A percentile compares a stretch with the other conserved stretches of the same genome.
Evolutionary conservation across 2,329 filamentous ascomycete species (phyloP).

Genomic region (Aspergillus fischeri): DNA sequence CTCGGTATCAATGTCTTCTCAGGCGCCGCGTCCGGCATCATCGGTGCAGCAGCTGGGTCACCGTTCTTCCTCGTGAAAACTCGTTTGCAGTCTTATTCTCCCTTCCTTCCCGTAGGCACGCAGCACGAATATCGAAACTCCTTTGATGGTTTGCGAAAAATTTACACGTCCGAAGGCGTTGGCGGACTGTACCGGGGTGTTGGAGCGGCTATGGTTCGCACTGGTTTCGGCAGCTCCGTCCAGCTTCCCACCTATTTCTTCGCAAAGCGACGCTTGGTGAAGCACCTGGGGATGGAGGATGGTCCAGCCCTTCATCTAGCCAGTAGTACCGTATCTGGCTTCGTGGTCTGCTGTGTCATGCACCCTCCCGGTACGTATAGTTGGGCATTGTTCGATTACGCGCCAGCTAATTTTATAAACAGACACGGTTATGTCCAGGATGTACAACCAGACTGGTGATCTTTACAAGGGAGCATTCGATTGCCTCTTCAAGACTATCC

Average conservation of each 20-base stretch:
- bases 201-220: conserved; percentile 89
- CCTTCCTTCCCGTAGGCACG: conserved; percentile 91
- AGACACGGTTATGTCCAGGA: conserved; percentile 97
- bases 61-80: conserved; percentile 99
- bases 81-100: conserved; percentile 86
- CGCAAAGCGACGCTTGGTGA: conserved; percentile 79
- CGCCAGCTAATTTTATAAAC: conserved; percentile 6
- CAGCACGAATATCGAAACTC: conserved; percentile 90
- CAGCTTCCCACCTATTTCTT: conserved; percentile 98
- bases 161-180: conserved; percentile 72
- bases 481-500: conserved; percentile 84
- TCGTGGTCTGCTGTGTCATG: conserved; percentile 97
- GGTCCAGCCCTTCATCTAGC: conserved; percentile 83
- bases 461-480: conserved; percentile 93
- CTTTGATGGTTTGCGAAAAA: conserved; percentile 73
- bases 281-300: conserved; percentile 83
- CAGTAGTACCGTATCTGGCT: conserved; percentile 84
- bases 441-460: conserved; percentile 98
- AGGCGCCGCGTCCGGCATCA: conserved; percentile 80
- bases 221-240: conserved; percentile 91
- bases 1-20: conserved; percentile 91
- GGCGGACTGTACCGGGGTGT: conserved; percentile 85
- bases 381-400: background rate
- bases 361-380: conserved; percentile 73
- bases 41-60: conserved; percentile 88